Percentiles rank a stretch among this genome's conserved stretches.
Evolutionary conservation across 371 early-diverging fungal genomes (phyloP).

Genomic region (Rhizomucor pusillus): DNA sequence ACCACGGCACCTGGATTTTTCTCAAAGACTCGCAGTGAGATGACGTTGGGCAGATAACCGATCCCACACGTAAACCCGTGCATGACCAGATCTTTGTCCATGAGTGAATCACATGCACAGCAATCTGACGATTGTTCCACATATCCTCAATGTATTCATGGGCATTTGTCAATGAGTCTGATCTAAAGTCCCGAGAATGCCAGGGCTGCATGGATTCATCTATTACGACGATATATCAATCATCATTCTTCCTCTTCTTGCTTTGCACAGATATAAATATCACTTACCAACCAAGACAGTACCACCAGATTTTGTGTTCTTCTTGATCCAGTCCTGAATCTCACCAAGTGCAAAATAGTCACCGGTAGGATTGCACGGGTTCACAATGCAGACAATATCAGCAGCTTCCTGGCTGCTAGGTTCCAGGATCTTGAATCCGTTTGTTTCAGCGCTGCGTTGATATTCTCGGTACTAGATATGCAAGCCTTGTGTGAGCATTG

Average conservation of each 20-base stretch:
- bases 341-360: constrained; percentile 71
- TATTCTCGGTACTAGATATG: constrained; percentile 80
- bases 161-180: constrained; percentile 71
- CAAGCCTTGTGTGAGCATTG: no score
- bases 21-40: constrained; percentile 66
- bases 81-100: constrained; percentile 94
- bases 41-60: constrained; percentile 78
- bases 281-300: constrained; percentile 69
- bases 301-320: constrained; percentile 65
- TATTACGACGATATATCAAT: constrained; percentile 11
- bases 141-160: constrained; percentile 55
- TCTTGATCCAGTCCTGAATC: constrained; percentile 66
- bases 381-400: constrained; percentile 73
- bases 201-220: constrained; percentile 92
- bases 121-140: constrained; percentile 59
- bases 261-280: no score
- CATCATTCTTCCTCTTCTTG: not conserved
- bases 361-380: constrained; percentile 89
- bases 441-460: constrained; percentile 77
- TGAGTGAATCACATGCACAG: constrained; percentile 83
- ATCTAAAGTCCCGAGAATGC: constrained; percentile 72
- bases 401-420: constrained; percentile 52
- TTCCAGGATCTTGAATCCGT: constrained; percentile 60
- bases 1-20: constrained; percentile 84
- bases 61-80: constrained; percentile 84